phyloP scores from a whole-genome alignment of 352 stramenopile genomes.

The Phytopythium vexans region DNA sequence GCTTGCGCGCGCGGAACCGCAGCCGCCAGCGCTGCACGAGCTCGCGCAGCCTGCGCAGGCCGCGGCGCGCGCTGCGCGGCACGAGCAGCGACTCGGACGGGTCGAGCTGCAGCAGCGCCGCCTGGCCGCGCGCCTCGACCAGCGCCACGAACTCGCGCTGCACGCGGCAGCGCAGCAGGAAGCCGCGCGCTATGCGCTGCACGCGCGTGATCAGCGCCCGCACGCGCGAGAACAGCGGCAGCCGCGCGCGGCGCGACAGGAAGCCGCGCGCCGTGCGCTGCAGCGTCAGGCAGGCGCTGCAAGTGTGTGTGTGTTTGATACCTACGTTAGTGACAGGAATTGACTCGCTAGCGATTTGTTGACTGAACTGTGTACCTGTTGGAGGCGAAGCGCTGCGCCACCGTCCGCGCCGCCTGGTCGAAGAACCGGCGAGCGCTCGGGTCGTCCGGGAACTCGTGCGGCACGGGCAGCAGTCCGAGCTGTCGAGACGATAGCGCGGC shows the following conservation, averaged over 20 bases:
- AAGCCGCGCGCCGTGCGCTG: conserved; percentile 49
- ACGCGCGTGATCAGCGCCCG: conserved; percentile 48
- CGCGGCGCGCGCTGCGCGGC: conserved; percentile 29
- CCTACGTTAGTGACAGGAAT: too few relatives aligned
- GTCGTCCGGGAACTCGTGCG: conserved; percentile 47
- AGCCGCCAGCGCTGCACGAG: conserved; percentile 57
- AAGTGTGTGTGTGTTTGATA: neutral
- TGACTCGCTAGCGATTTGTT: too few relatives aligned
- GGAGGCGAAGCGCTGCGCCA: conserved; percentile 23
- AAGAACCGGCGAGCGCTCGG: conserved; percentile 32
- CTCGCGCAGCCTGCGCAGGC: conserved; percentile 45
- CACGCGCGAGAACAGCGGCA: conserved; percentile 42
- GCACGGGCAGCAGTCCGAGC: conserved; percentile 32
- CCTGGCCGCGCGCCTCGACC: conserved; percentile 37
- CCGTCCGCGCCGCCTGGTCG: conserved; percentile 17
- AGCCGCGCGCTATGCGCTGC: conserved; percentile 56
- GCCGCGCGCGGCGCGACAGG: conserved; percentile 33
- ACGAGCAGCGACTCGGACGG: conserved; percentile 25
- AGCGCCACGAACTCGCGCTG: conserved; percentile 45
- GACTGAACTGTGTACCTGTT: conserved; percentile 24
- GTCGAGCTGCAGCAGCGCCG: conserved; percentile 41
- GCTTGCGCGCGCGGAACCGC: conserved; percentile 48
- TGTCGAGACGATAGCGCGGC: neutral
- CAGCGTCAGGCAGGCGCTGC: conserved; percentile 23
- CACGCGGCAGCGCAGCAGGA: conserved; percentile 51